These are phyloP conservation scores for Alnus glutinosa DNA, from an alignment of 306 rosid species.

Conservation along the genomic window DNA sequence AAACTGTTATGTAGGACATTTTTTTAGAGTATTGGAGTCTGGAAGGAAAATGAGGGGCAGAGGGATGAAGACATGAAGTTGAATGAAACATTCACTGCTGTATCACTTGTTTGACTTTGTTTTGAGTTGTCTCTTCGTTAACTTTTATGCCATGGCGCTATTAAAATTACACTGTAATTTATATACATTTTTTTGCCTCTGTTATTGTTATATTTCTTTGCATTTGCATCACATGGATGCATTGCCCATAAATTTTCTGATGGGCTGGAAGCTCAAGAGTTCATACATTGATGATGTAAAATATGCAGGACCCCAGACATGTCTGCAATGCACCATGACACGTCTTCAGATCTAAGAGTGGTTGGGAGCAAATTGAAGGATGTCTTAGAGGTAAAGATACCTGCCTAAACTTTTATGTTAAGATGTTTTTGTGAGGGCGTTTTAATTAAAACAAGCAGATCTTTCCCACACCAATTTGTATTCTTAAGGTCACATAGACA, in stretches of 20 bases:
- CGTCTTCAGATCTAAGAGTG: constrained; percentile 75
- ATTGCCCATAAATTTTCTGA: constrained; percentile 6
- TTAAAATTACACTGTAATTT: not conserved
- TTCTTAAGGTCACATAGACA: not conserved
- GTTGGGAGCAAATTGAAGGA: constrained; percentile 74
- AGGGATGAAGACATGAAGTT: not conserved
- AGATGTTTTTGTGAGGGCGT: not conserved
- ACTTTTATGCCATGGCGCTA: not conserved
- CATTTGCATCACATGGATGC: not conserved
- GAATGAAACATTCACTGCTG: not conserved
- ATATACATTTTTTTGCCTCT: not conserved
- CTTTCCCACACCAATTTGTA: not conserved
- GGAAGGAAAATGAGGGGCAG: not conserved
- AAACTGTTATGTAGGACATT: not conserved
- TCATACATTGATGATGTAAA: constrained; percentile 23
- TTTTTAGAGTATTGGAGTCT: not conserved
- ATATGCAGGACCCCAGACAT: constrained; percentile 83
- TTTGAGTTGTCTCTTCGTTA: not conserved
- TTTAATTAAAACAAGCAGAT: not conserved
- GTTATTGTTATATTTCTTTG: not conserved
- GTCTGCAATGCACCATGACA: constrained; percentile 90
- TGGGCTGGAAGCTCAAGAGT: constrained; percentile 16
- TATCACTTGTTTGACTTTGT: not conserved
- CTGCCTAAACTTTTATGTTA: not conserved
- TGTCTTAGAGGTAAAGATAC: constrained; percentile 63